Base-by-base conservation (phyloP, 2,329 filamentous ascomycete species). In the Coniosporium tulheliwenetii region DNA sequence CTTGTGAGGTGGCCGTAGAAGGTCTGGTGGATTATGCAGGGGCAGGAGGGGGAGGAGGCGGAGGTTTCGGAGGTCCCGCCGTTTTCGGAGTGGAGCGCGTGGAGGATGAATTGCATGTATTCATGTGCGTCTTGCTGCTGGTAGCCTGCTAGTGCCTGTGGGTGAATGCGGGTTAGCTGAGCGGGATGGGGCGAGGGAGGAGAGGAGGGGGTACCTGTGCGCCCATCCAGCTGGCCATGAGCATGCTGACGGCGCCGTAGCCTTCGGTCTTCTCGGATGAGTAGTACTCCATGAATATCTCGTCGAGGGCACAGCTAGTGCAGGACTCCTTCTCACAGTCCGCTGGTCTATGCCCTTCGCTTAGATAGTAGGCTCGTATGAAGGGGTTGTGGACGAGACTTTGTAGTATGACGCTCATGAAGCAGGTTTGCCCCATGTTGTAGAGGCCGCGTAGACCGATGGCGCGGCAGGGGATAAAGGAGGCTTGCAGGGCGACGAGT, bases 351-450 rank as follows among this genome's bases (percentile, higher is more conserved):
- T 98, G 89, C 1, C 87, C 85, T 56, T 94, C 87, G 34, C 82
- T 80, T 5, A 98, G 77, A 58, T 94, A 96, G 60, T 85, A 96
- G 50, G 89, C 87, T 44, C 85, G 79, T 29, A 98, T 73, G 36
- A 95, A 72, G 1, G 89, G 89, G 55, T 96, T 95, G 64, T 95
- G 89, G 41, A 96, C 74, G 50, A 98, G 78, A 42, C 82, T 86
- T 59, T 96, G 91, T 12, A 98, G 70, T 38, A 96, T 86, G 29
- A 95, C 89, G 51, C 91, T 93, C 71, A 96, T 89, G 62, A 95
- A 98, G 65, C 89, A 98, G 9, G 91, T 96, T 43, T 93, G 86
- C n/a, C 89, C 91, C 58, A 94, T 89, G 55, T 96, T 98, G 62
- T 93, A 95, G 45, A 98, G 81, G 30, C 89, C 89, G 31, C 91